Evolutionary conservation across 306 rosid species (phyloP).

Genomic region (Bauhinia variegata): DNA sequence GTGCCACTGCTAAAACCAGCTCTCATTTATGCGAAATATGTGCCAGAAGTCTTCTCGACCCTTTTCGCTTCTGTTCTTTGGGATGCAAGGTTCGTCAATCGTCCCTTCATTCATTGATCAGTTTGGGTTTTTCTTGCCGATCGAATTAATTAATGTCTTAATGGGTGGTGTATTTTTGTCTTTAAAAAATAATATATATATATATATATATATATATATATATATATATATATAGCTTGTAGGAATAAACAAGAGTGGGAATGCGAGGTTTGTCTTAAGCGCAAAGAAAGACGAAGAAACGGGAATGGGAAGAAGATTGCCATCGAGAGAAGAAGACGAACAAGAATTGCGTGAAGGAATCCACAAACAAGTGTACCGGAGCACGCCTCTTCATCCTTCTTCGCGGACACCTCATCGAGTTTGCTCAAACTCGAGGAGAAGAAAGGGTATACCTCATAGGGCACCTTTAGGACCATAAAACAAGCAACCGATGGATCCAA

Average conservation of each 20-base stretch:
- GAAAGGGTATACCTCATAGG: slow-evolving; percentile 73
- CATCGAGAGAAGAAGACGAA: slow-evolving; percentile 47
- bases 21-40: slow-evolving; percentile 61
- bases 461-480: slow-evolving; percentile 65
- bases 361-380: slow-evolving; percentile 45
- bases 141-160: no score
- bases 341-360: slow-evolving; percentile 56
- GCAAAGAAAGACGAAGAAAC: slow-evolving; percentile 51
- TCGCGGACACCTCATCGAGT: slow-evolving; percentile 16
- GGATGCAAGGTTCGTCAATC: slow-evolving; percentile 68
- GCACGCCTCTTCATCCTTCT: slow-evolving; percentile 36
- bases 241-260: slow-evolving; percentile 54
- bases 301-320: slow-evolving; percentile 45
- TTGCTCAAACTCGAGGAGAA: slow-evolving; percentile 67
- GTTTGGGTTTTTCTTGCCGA: no score
- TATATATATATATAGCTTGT: no score
- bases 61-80: slow-evolving; percentile 70
- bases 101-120: neutral
- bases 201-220: no score
- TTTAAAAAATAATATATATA: no score
- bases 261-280: slow-evolving; percentile 48
- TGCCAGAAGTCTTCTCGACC: slow-evolving; percentile 61
- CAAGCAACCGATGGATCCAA: no score
- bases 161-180: neutral
- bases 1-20: slow-evolving; percentile 32